phyloP scores from a whole-genome alignment of 2,329 filamentous ascomycete species.

The Claviceps pusilla region DNA sequence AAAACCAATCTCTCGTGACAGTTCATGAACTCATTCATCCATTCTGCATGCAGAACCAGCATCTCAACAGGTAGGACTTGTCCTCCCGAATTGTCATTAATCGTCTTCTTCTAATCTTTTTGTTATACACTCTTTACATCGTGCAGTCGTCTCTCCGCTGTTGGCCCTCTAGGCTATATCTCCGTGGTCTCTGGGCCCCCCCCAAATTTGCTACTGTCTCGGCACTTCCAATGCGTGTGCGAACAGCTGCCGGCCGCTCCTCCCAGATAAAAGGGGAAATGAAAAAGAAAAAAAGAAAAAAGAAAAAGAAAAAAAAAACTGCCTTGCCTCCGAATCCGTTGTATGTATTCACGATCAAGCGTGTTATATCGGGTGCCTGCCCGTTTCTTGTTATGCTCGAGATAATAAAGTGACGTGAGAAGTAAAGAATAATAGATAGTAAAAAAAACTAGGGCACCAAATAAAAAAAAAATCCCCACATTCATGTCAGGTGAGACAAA shows the following conservation, averaged over 20 bases:
- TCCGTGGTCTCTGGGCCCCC: neutral
- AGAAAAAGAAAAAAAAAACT: no score
- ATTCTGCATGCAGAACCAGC: no score
- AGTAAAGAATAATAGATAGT: neutral
- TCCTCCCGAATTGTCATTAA: neutral
- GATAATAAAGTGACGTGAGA: neutral
- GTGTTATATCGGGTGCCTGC: constrained; percentile 5
- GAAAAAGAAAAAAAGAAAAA: no score
- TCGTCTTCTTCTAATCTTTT: constrained; percentile 2
- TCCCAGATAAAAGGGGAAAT: no score
- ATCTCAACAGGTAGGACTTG: no score
- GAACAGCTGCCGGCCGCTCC: neutral
- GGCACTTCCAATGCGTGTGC: neutral
- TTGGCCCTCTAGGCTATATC: neutral
- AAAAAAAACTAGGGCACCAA: neutral
- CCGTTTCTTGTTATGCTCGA: constrained; percentile 2
- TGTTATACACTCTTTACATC: constrained; percentile 5
- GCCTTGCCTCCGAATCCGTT: neutral
- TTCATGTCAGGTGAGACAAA: constrained; percentile 49
- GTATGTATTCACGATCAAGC: neutral
- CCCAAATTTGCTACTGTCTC: neutral
- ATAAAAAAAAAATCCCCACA: neutral
- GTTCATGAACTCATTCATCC: no score
- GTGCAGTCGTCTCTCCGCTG: neutral
- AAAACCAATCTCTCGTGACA: no score